phyloP scores from a whole-genome alignment of 1,284 basidiomycete genomes.

The Stygiomarasmius scandens region DNA sequence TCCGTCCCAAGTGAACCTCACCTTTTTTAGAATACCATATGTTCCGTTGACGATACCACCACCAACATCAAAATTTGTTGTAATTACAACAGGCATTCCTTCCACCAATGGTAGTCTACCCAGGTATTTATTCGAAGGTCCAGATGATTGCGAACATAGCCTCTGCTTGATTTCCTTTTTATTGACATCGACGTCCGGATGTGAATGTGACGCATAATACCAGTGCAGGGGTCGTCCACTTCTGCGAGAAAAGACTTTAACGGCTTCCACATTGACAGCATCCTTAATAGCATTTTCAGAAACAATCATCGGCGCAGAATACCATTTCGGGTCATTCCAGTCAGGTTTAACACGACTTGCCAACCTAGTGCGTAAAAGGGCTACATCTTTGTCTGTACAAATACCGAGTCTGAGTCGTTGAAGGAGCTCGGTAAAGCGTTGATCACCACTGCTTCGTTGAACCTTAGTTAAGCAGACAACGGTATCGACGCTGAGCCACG shows the following conservation, averaged over 20 bases:
- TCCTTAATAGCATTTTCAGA: slow-evolving; percentile 14
- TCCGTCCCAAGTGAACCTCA: slow-evolving; percentile 7
- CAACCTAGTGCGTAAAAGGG: neutral
- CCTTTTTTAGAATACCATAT: slow-evolving; percentile 6
- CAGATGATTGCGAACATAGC: neutral
- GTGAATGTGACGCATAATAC: slow-evolving; percentile 12
- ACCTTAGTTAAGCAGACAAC: neutral
- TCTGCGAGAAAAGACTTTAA: slow-evolving; percentile 1
- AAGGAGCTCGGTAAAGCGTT: neutral
- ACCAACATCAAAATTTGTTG: slow-evolving; percentile 17
- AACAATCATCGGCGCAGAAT: neutral
- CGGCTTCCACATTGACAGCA: slow-evolving; percentile 4
- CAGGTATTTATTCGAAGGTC: slow-evolving; percentile 2
- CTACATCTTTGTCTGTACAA: slow-evolving; percentile 15
- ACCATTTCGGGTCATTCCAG: neutral
- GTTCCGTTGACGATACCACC: slow-evolving; percentile 17
- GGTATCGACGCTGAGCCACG: slow-evolving; percentile 1
- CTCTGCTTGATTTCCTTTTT: neutral
- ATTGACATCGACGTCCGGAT: neutral
- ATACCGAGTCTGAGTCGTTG: neutral
- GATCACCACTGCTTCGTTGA: neutral
- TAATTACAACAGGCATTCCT: slow-evolving; percentile 19
- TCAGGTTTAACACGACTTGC: neutral
- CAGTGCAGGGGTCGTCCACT: slow-evolving; percentile 7
- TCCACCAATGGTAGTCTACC: slow-evolving; percentile 14